Evolutionary conservation across 176 grass and related monocot genomes (phyloP).

Genomic region (Cenchrus americanus): DNA sequence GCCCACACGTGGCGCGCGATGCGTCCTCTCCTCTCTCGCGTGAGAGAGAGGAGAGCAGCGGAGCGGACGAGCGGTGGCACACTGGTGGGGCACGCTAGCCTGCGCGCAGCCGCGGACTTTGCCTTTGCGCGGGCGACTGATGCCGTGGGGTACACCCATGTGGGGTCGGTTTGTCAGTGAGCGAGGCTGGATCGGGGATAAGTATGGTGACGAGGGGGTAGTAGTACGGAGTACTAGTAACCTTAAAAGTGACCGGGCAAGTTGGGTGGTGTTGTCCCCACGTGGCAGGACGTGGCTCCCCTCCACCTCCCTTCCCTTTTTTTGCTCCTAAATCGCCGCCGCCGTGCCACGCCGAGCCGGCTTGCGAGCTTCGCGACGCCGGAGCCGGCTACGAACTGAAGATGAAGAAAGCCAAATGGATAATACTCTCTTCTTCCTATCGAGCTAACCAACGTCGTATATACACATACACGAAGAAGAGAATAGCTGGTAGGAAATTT

Average conservation of each 20-base stretch:
- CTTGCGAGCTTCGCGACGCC: neutral
- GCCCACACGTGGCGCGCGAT: slow-evolving; percentile 43
- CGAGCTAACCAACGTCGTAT: too few relatives aligned
- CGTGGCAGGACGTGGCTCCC: neutral
- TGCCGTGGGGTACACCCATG: neutral
- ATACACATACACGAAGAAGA: too few relatives aligned
- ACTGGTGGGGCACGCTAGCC: neutral
- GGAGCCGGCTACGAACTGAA: neutral
- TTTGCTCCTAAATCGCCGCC: neutral
- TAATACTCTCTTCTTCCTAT: too few relatives aligned
- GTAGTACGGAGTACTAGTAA: too few relatives aligned
- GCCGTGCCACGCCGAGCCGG: too few relatives aligned
- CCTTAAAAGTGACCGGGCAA: neutral
- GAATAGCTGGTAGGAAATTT: too few relatives aligned
- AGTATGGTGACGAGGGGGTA: neutral
- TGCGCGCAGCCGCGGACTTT: neutral
- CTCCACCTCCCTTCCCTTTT: neutral
- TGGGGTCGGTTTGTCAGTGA: neutral
- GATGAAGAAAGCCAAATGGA: too few relatives aligned
- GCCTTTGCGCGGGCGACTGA: neutral
- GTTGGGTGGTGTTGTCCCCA: neutral
- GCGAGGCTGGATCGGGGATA: accelerated
- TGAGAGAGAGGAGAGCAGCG: too few relatives aligned
- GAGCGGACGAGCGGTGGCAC: too few relatives aligned
- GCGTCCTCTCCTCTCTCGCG: slow-evolving; percentile 7